Evolutionary conservation across 371 early-diverging fungal genomes (phyloP).

Genomic region (Entomophthora muscae): DNA sequence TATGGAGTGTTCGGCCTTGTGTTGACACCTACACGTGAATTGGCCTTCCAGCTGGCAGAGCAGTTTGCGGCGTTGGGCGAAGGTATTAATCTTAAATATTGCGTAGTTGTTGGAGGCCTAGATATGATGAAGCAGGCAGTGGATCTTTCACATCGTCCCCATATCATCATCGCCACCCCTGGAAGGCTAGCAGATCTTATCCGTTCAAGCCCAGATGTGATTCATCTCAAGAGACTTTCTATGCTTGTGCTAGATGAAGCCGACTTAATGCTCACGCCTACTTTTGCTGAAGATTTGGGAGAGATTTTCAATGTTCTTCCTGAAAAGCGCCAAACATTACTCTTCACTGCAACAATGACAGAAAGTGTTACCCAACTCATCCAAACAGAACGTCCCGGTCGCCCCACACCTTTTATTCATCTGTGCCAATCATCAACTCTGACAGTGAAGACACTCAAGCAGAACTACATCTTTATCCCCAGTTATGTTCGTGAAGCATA

Average conservation of each 20-base stretch:
- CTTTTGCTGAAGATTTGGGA: slow-evolving; percentile 70
- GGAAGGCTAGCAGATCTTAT: slow-evolving; percentile 93
- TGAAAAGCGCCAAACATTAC: slow-evolving; percentile 65
- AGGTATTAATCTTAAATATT: slow-evolving; percentile 63
- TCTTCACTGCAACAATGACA: slow-evolving; percentile 97
- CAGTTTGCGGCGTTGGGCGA: slow-evolving; percentile 87
- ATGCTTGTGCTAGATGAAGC: slow-evolving; percentile 81
- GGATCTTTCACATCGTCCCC: slow-evolving; percentile 72
- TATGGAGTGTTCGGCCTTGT: slow-evolving; percentile 89
- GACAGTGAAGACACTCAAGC: slow-evolving; percentile 74
- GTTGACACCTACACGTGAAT: slow-evolving; percentile 93
- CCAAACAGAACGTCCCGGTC: slow-evolving; percentile 20
- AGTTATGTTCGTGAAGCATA: slow-evolving; percentile 82
- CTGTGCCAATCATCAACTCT: slow-evolving; percentile 50
- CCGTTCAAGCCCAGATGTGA: slow-evolving; percentile 43
- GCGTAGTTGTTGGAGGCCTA: slow-evolving; percentile 92
- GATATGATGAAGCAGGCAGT: slow-evolving; percentile 90
- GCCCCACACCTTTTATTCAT: slow-evolving; percentile 58
- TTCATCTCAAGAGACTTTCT: slow-evolving; percentile 25
- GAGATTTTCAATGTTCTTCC: slow-evolving; percentile 64
- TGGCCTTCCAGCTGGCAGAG: slow-evolving; percentile 94
- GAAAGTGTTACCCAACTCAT: slow-evolving; percentile 45
- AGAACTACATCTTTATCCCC: slow-evolving; percentile 85
- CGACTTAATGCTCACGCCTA: slow-evolving; percentile 71
- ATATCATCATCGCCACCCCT: slow-evolving; percentile 95